Conservation (phyloP, 306 rosid genomes). For the Prunus mume region DNA sequence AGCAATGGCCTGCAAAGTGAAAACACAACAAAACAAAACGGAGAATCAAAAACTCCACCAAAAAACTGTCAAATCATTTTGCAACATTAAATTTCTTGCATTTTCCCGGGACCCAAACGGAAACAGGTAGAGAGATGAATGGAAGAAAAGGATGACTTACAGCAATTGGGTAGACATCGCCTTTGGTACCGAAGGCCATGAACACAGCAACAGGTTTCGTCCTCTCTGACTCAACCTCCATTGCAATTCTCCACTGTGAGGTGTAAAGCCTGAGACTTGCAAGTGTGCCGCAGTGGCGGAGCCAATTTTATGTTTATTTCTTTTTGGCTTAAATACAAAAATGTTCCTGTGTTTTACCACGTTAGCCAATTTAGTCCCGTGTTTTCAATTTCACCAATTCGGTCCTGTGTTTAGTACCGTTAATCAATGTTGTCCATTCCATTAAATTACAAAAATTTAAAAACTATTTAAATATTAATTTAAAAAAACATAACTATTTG, state of each 20-base stretch:
- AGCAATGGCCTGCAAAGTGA: conserved; percentile 65
- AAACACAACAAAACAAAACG: background rate
- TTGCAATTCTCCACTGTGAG: background rate
- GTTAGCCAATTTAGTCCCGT: too few relatives aligned
- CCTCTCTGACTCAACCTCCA: conserved; percentile 32
- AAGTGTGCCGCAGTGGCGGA: too few relatives aligned
- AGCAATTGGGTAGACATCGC: conserved; percentile 71
- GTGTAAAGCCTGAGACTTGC: too few relatives aligned
- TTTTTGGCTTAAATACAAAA: too few relatives aligned
- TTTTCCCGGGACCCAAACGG: conserved; percentile 2
- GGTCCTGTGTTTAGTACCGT: too few relatives aligned
- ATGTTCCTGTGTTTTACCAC: too few relatives aligned
- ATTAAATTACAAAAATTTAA: too few relatives aligned
- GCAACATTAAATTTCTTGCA: background rate
- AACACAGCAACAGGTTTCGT: conserved; percentile 53
- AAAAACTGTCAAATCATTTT: background rate
- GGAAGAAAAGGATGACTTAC: conserved; percentile 29
- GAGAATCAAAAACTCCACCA: background rate
- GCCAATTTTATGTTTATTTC: too few relatives aligned
- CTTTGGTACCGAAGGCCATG: conserved; percentile 82
- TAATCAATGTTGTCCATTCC: too few relatives aligned
- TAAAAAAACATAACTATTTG: too few relatives aligned
- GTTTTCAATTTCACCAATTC: too few relatives aligned
- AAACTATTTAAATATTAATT: too few relatives aligned
- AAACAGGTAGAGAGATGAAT: background rate